A percentile compares a stretch with the other conserved stretches of the same genome.
These are phyloP conservation scores for Pichia cactophila DNA, from an alignment of 1,139 yeast species.

Conservation along the genomic window DNA sequence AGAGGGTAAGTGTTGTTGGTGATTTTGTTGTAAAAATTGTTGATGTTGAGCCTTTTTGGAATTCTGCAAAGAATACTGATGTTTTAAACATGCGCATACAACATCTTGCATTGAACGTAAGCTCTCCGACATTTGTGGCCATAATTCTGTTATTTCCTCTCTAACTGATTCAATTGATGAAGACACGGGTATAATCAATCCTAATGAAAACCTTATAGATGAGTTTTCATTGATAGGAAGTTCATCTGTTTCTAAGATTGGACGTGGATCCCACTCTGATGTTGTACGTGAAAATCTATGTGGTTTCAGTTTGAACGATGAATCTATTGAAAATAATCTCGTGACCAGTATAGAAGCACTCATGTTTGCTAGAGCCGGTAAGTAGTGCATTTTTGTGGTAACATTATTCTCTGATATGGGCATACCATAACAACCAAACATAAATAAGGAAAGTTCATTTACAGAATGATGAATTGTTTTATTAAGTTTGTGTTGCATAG, in stretches of 20 bases:
- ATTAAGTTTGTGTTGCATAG: conserved; percentile 17
- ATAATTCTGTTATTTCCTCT: conserved; percentile 40
- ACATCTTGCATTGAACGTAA: conserved; percentile 35
- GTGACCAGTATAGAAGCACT: conserved; percentile 38
- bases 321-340: conserved; percentile 33
- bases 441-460: conserved; percentile 41
- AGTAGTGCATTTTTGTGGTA: conserved; percentile 40
- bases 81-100: conserved; percentile 33
- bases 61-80: conserved; percentile 18
- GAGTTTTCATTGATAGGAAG: conserved; percentile 14
- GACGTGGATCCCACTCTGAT: conserved; percentile 23
- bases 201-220: conserved; percentile 38
- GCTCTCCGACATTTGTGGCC: conserved; percentile 42
- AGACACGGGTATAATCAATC: conserved; percentile 41
- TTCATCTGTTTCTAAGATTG: conserved; percentile 18
- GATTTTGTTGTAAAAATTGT: conserved; percentile 1
- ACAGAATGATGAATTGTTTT: conserved; percentile 33
- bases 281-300: conserved; percentile 2
- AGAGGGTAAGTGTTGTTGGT: not conserved
- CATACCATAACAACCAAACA: conserved; percentile 49
- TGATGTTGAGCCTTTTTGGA: conserved; percentile 18
- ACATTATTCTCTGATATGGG: conserved; percentile 42
- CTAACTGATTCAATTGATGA: conserved; percentile 27
- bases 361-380: conserved; percentile 35
- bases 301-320: conserved; percentile 16